These are phyloP conservation scores for Pseudofabraea citricarpa DNA, from an alignment of 2,329 filamentous ascomycete genomes.

Conservation along the genomic window DNA sequence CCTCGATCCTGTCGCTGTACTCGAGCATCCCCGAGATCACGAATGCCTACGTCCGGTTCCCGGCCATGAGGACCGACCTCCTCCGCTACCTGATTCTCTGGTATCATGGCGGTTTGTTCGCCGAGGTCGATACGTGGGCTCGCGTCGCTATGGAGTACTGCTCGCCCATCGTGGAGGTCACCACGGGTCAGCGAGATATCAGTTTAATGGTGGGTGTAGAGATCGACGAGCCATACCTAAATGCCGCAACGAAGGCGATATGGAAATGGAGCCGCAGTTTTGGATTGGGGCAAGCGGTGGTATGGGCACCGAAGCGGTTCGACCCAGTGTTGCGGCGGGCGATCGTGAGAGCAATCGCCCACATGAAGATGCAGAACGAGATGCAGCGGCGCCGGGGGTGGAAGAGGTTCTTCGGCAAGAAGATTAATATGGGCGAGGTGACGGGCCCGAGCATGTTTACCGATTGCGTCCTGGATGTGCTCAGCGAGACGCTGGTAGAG, in stretches of 20 bases:
- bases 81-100: conserved; percentile 16
- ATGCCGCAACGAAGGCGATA: conserved; percentile 2
- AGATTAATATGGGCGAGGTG: conserved; percentile 8
- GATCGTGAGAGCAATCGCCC: conserved; percentile 17
- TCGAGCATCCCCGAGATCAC: conserved; percentile 9
- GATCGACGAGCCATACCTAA: conserved; percentile 18
- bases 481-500: conserved; percentile 10
- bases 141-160: conserved; percentile 12
- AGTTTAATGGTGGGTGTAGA: conserved; percentile 19
- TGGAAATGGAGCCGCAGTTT: conserved; percentile 16
- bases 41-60: conserved; percentile 3
- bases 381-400: conserved; percentile 1
- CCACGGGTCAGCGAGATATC: conserved; percentile 6
- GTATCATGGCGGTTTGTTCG: conserved; percentile 17
- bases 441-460: conserved; percentile 19
- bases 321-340: conserved; percentile 17
- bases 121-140: conserved; percentile 16
- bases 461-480: conserved; percentile 13
- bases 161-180: conserved; percentile 5
- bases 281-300: conserved; percentile 11
- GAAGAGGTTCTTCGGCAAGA: conserved; percentile 1
- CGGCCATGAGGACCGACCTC: conserved; percentile 11
- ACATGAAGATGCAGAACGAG: conserved; percentile 7
- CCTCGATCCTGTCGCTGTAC: conserved; percentile 10
- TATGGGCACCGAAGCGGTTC: conserved; percentile 19